phyloP scores from a whole-genome alignment of 129 eudicot species.

The Artemisia tridentata region DNA sequence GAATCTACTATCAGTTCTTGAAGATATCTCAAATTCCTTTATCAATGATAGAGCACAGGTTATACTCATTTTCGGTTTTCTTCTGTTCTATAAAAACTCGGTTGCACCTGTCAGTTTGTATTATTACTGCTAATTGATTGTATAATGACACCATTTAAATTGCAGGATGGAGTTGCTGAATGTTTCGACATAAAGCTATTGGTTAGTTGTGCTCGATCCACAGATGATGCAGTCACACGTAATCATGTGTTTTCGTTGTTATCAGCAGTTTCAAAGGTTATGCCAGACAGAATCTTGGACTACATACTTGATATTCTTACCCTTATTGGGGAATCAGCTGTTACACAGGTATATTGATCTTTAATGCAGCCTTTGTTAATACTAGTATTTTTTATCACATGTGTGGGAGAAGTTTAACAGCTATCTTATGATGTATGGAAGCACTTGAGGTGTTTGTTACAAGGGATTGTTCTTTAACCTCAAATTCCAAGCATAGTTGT shows the following conservation, averaged over 20 bases:
- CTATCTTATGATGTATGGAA: not conserved
- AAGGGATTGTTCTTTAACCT: too few species aligned
- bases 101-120: not conserved
- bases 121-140: slow-evolving; percentile 8
- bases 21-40: slow-evolving; percentile 61
- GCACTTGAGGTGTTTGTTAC: too few species aligned
- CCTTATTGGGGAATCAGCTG: slow-evolving; percentile 61
- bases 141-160: slow-evolving; percentile 12
- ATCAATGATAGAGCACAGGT: slow-evolving; percentile 34
- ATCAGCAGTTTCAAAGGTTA: slow-evolving; percentile 62
- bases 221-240: slow-evolving; percentile 55
- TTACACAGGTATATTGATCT: slow-evolving; percentile 56
- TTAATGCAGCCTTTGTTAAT: slow-evolving; percentile 1
- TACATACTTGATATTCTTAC: slow-evolving; percentile 67
- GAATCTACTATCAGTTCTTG: slow-evolving; percentile 64
- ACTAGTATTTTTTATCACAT: not conserved
- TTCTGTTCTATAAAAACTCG: not conserved
- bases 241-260: slow-evolving; percentile 75
- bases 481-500: too few species aligned
- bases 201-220: slow-evolving; percentile 70
- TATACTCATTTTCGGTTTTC: not conserved
- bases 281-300: slow-evolving; percentile 63
- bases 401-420: not conserved
- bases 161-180: slow-evolving; percentile 45
- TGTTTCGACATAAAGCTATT: slow-evolving; percentile 57